A percentile compares a stretch with the other conserved stretches of the same genome.
Conservation (phyloP, 805 yeast species). For the Kluyveromyces aestuarii region DNA sequence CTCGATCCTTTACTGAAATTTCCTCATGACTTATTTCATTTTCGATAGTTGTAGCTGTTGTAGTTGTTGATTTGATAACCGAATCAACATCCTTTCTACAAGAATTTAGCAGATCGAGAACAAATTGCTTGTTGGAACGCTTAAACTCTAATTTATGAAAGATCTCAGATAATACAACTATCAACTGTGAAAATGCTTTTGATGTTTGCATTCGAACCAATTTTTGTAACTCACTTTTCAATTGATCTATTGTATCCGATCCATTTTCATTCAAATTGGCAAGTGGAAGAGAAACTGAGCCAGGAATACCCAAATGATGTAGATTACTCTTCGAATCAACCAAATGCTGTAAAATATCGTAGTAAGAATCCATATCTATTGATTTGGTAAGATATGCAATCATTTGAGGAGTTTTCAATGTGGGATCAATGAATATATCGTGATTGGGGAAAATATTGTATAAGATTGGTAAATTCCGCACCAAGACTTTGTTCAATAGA, state of each 20-base stretch:
- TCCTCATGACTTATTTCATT: background rate
- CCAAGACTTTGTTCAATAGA: constrained; percentile 13
- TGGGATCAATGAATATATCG: constrained; percentile 19
- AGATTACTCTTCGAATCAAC: background rate
- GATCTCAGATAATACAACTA: constrained; percentile 17
- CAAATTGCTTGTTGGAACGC: constrained; percentile 17
- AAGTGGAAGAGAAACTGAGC: background rate
- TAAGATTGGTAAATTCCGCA: constrained; percentile 22
- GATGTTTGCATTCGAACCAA: constrained; percentile 22
- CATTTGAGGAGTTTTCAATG: constrained; percentile 18
- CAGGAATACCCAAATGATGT: background rate
- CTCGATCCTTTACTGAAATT: background rate
- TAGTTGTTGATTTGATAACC: background rate
- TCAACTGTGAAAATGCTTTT: constrained; percentile 18
- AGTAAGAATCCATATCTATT: background rate
- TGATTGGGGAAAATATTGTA: constrained; percentile 23
- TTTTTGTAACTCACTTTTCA: constrained; percentile 3
- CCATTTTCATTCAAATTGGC: background rate
- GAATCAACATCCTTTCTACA: constrained; percentile 1
- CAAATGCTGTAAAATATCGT: background rate
- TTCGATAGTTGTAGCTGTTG: background rate
- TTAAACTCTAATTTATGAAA: constrained; percentile 23
- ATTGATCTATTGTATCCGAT: background rate
- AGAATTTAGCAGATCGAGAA: constrained; percentile 16
- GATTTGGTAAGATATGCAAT: constrained; percentile 16